phyloP scores from a whole-genome alignment of 2,329 filamentous ascomycete species.

The Xylaria multiplex region DNA sequence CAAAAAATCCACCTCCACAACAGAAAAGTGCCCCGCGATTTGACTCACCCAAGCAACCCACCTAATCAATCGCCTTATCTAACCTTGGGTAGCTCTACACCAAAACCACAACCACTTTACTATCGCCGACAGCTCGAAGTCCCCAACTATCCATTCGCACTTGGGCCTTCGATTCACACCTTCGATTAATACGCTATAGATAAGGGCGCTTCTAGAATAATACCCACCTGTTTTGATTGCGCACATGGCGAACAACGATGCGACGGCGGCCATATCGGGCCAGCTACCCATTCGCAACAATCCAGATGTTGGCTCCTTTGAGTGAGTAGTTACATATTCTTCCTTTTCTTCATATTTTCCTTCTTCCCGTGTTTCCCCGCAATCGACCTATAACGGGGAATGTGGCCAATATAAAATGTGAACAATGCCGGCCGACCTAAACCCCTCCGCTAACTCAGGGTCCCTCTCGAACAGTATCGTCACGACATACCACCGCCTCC shows the following conservation, averaged over 20 bases:
- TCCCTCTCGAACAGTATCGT: slow-evolving; percentile 59
- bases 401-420: neutral
- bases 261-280: slow-evolving; percentile 29
- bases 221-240: neutral
- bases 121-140: neutral
- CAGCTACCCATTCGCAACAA: slow-evolving; percentile 45
- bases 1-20: slow-evolving; percentile 16
- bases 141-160: neutral
- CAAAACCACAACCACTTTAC: slow-evolving; percentile 1
- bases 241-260: slow-evolving; percentile 39
- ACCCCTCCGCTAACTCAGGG: slow-evolving; percentile 2
- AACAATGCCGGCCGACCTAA: too few species aligned
- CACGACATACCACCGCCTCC: slow-evolving; percentile 63
- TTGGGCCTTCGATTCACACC: neutral
- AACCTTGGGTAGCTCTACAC: neutral
- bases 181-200: neutral
- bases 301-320: slow-evolving; percentile 46
- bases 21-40: slow-evolving; percentile 34
- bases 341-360: neutral
- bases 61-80: neutral
- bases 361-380: too few species aligned
- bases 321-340: slow-evolving; percentile 36
- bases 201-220: neutral
- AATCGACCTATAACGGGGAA: neutral
- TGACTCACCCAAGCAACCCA: slow-evolving; percentile 30